These are phyloP conservation scores for Fraxinus pennsylvanica DNA, from an alignment of 257 asterid genomes.

Conservation along the genomic window DNA sequence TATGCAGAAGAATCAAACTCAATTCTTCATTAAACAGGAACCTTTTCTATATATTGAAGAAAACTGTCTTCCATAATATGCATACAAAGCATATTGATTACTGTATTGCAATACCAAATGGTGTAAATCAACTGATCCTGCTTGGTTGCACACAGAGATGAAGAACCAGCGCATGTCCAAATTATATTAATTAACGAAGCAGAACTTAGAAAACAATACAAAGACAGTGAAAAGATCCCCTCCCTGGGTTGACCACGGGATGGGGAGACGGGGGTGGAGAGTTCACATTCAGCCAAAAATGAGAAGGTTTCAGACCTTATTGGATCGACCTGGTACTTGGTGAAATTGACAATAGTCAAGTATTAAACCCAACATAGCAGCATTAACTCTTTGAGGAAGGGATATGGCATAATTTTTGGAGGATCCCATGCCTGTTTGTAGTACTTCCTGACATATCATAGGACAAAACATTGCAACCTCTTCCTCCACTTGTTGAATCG, in stretches of 20 bases:
- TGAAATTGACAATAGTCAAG: conserved; percentile 90
- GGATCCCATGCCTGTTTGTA: conserved; percentile 76
- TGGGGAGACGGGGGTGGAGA: too few species aligned
- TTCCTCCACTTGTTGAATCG: conserved; percentile 85
- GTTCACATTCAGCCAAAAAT: background rate
- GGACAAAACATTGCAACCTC: conserved; percentile 91
- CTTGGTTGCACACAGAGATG: background rate
- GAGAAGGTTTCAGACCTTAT: conserved; percentile 56
- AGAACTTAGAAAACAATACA: background rate
- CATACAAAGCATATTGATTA: background rate
- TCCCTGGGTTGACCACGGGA: background rate
- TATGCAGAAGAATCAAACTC: background rate
- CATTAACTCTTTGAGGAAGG: conserved; percentile 85
- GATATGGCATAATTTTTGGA: conserved; percentile 77
- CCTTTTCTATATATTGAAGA: background rate
- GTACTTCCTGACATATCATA: conserved; percentile 71
- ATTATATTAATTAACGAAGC: background rate
- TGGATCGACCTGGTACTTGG: conserved; percentile 86
- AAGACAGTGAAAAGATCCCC: background rate
- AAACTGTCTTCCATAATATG: background rate
- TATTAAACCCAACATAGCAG: conserved; percentile 77
- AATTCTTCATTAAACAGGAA: background rate
- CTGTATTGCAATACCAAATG: background rate
- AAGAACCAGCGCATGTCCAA: background rate
- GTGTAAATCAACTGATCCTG: background rate